These are phyloP conservation scores for Chaetoscypha palmicola DNA, from an alignment of 2,329 filamentous ascomycete genomes.

Conservation along the genomic window DNA sequence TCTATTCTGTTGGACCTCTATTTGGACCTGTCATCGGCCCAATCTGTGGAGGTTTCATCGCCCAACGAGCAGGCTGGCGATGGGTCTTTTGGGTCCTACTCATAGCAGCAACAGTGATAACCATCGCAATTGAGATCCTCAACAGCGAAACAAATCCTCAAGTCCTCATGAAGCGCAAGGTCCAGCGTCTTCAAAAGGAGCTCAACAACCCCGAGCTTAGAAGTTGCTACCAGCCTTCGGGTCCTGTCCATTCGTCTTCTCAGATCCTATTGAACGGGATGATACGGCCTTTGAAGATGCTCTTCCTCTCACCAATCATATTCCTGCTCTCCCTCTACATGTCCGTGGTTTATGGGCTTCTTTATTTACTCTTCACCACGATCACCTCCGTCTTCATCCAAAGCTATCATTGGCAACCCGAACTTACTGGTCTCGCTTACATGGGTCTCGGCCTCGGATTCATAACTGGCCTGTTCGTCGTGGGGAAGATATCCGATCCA, in stretches of 20 bases:
- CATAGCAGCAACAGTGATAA: slow-evolving; percentile 35
- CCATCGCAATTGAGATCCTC: slow-evolving; percentile 34
- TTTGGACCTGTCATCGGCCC: slow-evolving; percentile 31
- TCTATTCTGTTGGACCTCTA: slow-evolving; percentile 24
- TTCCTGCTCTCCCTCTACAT: slow-evolving; percentile 43
- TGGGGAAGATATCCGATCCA: slow-evolving; percentile 39
- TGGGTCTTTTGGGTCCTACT: slow-evolving; percentile 40
- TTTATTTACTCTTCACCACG: slow-evolving; percentile 48
- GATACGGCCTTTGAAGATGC: slow-evolving; percentile 42
- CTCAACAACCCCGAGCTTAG: slow-evolving; percentile 37
- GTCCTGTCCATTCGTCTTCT: slow-evolving; percentile 12
- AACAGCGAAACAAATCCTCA: slow-evolving; percentile 42
- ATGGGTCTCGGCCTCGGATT: slow-evolving; percentile 38
- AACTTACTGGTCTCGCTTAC: slow-evolving; percentile 39
- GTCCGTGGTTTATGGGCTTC: slow-evolving; percentile 44
- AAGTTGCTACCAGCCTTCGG: slow-evolving; percentile 38
- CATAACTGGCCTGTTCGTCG: slow-evolving; percentile 34
- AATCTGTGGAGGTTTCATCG: slow-evolving; percentile 26
- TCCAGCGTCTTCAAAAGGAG: slow-evolving; percentile 37
- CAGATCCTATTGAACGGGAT: slow-evolving; percentile 37
- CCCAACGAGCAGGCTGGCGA: slow-evolving; percentile 45
- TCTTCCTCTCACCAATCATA: slow-evolving; percentile 33
- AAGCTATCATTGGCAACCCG: slow-evolving; percentile 37
- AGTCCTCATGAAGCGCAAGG: slow-evolving; percentile 45
- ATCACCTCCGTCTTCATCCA: slow-evolving; percentile 43